Conservation (phyloP, 1,284 basidiomycete species). For the Clitocybe nebularis region DNA sequence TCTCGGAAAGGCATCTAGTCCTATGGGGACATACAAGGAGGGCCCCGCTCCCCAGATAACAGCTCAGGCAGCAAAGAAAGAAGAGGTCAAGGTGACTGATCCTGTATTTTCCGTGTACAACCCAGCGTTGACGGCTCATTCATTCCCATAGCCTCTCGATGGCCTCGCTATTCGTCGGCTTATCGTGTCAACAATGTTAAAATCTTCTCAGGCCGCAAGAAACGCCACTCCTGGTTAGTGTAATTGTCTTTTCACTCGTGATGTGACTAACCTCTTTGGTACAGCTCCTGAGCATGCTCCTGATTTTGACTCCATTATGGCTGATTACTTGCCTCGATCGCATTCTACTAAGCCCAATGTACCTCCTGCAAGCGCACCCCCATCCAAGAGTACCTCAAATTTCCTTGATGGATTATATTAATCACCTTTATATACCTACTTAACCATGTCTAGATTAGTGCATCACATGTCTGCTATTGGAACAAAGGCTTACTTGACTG, state of each 20-base stretch:
- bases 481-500: neutral
- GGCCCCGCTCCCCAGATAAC: slow-evolving; percentile 29
- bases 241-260: neutral
- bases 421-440: slow-evolving; percentile 26
- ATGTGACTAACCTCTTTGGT: slow-evolving; percentile 6
- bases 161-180: slow-evolving; percentile 66
- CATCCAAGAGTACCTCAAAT: slow-evolving; percentile 16
- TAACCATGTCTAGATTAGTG: no score
- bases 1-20: slow-evolving; percentile 77
- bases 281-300: slow-evolving; percentile 34
- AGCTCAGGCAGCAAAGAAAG: slow-evolving; percentile 27
- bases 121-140: slow-evolving; percentile 7
- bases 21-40: slow-evolving; percentile 70
- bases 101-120: slow-evolving; percentile 10
- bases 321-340: slow-evolving; percentile 56
- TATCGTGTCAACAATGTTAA: slow-evolving; percentile 68
- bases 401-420: slow-evolving; percentile 30
- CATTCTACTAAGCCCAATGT: slow-evolving; percentile 14
- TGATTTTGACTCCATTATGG: slow-evolving; percentile 68
- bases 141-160: slow-evolving; percentile 49
- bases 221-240: slow-evolving; percentile 44
- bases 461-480: neutral
- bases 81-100: slow-evolving; percentile 31
- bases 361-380: slow-evolving; percentile 11
- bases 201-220: slow-evolving; percentile 53